A percentile compares a stretch with the other conserved stretches of the same genome.
These are phyloP conservation scores for Suillus plorans DNA, from an alignment of 768 basidiomycete genomes.

Conservation along the genomic window DNA sequence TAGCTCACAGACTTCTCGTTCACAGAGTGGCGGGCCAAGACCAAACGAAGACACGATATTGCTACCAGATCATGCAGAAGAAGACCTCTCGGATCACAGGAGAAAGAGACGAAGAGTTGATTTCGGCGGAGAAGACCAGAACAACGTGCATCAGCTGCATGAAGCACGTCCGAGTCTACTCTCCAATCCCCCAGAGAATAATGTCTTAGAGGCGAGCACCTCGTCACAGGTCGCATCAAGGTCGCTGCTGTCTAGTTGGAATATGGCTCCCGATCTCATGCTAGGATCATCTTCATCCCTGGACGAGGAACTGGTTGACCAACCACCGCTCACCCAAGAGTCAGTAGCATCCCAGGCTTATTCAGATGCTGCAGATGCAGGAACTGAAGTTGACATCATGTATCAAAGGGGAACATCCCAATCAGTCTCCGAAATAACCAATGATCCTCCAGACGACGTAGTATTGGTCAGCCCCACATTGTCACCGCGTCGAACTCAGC, in stretches of 20 bases:
- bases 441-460: not conserved
- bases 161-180: not conserved
- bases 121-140: not conserved
- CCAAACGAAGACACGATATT: not conserved
- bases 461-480: slow-evolving; percentile 2
- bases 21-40: not conserved
- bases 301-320: not conserved
- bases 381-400: not conserved
- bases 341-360: not conserved
- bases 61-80: not conserved
- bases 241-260: not conserved
- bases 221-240: not conserved
- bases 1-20: slow-evolving; percentile 1
- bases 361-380: not conserved
- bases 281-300: not conserved
- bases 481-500: not conserved
- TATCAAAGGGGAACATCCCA: not conserved
- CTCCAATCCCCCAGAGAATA: not conserved
- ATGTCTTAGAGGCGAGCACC: not conserved
- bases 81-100: not conserved
- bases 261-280: not conserved
- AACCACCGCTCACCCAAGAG: slow-evolving; percentile 1
- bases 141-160: not conserved
- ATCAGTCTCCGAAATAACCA: not conserved
- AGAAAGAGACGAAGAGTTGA: slow-evolving; percentile 7